A percentile compares a stretch with the other conserved stretches of the same genome.
These are phyloP conservation scores for Persicaria maculosa DNA, from an alignment of 148 eudicot genomes.

Conservation along the genomic window DNA sequence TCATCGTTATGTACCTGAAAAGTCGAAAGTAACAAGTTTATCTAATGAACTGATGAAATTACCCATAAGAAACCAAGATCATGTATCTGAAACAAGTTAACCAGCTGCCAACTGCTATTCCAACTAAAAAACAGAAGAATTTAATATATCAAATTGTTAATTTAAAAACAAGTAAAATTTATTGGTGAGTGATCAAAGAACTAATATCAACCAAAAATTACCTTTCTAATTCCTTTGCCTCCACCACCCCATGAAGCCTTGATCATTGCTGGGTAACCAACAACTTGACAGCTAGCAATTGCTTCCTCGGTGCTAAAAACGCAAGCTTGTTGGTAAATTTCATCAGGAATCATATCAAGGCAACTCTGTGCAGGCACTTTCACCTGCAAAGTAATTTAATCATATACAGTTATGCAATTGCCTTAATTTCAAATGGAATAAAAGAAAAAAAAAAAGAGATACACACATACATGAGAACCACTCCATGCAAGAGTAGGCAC, in stretches of 20 bases:
- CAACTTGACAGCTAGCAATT: constrained; percentile 84
- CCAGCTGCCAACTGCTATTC: neutral
- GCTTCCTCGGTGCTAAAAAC: constrained; percentile 93
- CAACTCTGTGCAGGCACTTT: constrained; percentile 72
- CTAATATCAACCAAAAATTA: constrained; percentile 17
- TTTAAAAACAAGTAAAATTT: neutral
- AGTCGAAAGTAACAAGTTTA: neutral
- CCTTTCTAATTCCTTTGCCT: constrained; percentile 99
- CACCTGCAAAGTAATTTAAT: constrained; percentile 40
- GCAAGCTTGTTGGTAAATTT: constrained; percentile 74
- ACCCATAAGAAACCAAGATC: neutral
- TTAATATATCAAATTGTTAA: too few relatives aligned
- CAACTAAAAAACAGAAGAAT: neutral
- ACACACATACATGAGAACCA: constrained; percentile 74
- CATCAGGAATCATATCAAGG: constrained; percentile 72
- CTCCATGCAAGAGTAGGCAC: constrained; percentile 99
- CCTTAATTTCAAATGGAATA: neutral
- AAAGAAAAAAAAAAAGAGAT: neutral
- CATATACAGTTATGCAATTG: neutral
- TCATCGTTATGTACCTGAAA: constrained; percentile 95
- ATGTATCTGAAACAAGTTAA: neutral
- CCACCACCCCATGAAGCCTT: constrained; percentile 99
- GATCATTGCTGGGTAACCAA: constrained; percentile 98
- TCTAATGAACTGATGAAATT: neutral
- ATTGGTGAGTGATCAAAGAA: neutral